A percentile compares a stretch with the other conserved stretches of the same genome.
Conservation (phyloP, 495 filamentous ascomycete species). For the Aspergillus asperescens region DNA sequence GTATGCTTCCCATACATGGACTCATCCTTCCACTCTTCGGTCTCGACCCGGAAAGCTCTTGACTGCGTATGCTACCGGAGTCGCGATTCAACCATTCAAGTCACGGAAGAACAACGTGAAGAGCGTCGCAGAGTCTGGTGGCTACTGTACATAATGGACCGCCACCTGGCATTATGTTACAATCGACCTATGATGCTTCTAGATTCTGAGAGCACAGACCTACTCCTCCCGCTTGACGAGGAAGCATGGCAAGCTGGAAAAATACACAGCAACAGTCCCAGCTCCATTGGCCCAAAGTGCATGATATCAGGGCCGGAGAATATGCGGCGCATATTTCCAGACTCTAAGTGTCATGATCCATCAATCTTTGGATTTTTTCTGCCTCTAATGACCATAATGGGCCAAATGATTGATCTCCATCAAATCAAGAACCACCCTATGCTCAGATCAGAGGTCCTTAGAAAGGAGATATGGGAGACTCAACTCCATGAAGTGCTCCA, state of each 20-base stretch:
- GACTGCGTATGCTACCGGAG: conserved; percentile 35
- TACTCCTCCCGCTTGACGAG: conserved; percentile 84
- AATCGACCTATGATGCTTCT: conserved; percentile 76
- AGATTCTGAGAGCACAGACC: conserved; percentile 77
- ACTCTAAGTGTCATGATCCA: conserved; percentile 78
- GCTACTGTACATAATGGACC: conserved; percentile 79
- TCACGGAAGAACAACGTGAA: conserved; percentile 76
- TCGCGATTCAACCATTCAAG: conserved; percentile 29
- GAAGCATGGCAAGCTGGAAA: conserved; percentile 81
- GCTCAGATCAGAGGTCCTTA: conserved; percentile 68
- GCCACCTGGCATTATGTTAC: conserved; percentile 80
- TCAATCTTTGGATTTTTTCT: conserved; percentile 90
- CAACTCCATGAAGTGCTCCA: conserved; percentile 68
- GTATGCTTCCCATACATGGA: conserved; percentile 33
- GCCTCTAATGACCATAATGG: conserved; percentile 88
- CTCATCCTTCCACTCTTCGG: conserved; percentile 29
- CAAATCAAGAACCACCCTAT: conserved; percentile 84
- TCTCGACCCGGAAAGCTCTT: conserved; percentile 33
- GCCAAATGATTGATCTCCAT: conserved; percentile 83
- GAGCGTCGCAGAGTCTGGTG: conserved; percentile 87
- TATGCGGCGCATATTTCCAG: conserved; percentile 62
- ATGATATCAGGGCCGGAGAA: conserved; percentile 38
- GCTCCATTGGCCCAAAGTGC: conserved; percentile 43
- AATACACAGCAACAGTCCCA: conserved; percentile 53
- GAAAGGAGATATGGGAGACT: conserved; percentile 71